Base-by-base conservation (phyloP, 202 grass and related monocot species). In the Elaeis oleifera region DNA sequence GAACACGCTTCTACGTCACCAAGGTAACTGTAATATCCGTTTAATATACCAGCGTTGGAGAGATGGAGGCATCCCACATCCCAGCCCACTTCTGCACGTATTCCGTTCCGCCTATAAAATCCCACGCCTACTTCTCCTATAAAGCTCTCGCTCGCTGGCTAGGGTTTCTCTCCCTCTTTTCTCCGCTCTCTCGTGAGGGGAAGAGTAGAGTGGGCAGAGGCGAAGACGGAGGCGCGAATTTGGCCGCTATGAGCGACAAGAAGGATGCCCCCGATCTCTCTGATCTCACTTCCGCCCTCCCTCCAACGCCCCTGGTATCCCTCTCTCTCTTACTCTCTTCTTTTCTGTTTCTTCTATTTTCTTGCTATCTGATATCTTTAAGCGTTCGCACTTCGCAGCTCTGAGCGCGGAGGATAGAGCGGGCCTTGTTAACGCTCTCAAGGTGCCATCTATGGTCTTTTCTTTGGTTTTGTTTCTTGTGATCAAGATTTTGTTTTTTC, bases 321-420 rank as follows among this genome's bases (percentile, higher is more conserved):
- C 54, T 50, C 4, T 23, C 4, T 20, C n/a, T 6, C 18, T 54
- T 17, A 18, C 44, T 32, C 52, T 23, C 25, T 53, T 52, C 15
- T 22, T 54, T 53, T 32, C 1, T 4, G 5, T 52, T 16, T 20
- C 16, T 32, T 19, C 39, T 14, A 20, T 59, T 18, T 28, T 5
- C 14, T 32, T 6, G 3, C 3, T 18, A 22, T 6, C 25, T 25
- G 27, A 21, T 2, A 29, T 20, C 25, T 3, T 60, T 27, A 25
- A 50, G 23, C 17, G 50, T 32, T n/a, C 53, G 54, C 16, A 73
- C 28, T 32, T n/a, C 36, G 67, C 16, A 73, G 70, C 26, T 18
- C 5, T 73, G 28, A 63, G 51, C 49, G 70, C 25, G 59, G 70
- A 63, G 27, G 70, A 61, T 53, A 60, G 58, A 26, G 69, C 57